phyloP scores from a whole-genome alignment of 306 rosid species.

The Cucumis hystrix region DNA sequence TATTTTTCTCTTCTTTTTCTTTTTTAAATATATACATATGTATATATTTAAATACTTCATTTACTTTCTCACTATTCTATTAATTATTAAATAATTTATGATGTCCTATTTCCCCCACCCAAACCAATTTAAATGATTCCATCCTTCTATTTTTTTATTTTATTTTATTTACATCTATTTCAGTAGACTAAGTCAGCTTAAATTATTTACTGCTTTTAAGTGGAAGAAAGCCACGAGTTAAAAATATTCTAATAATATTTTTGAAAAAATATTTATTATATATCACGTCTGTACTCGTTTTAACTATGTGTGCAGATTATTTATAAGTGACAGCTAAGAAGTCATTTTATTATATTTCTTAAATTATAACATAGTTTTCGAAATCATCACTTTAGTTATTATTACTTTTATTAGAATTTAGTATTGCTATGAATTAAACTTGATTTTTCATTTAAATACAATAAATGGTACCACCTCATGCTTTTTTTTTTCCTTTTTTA shows the following conservation, averaged over 20 bases:
- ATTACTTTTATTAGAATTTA: not conserved
- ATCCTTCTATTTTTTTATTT: not conserved
- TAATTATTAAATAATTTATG: not conserved
- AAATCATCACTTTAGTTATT: not conserved
- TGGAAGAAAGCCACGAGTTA: not conserved
- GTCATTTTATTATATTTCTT: not conserved
- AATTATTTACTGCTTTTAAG: not conserved
- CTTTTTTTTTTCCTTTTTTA: too few species aligned
- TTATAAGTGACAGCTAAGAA: not conserved
- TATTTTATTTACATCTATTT: not conserved
- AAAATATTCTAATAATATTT: not conserved
- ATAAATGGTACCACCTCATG: too few species aligned
- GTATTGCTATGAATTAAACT: too few species aligned
- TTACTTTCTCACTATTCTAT: not conserved
- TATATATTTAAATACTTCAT: not conserved
- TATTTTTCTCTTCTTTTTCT: too few species aligned
- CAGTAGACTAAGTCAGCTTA: not conserved
- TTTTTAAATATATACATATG: too few species aligned
- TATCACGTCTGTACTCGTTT: not conserved
- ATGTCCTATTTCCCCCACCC: not conserved
- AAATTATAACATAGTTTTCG: not conserved
- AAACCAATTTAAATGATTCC: not conserved
- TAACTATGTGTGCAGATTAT: not conserved
- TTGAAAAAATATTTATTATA: not conserved
- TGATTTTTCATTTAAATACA: too few species aligned